A percentile compares a stretch with the other conserved stretches of the same genome.
These are phyloP conservation scores for Rhizopus microsporus DNA, from an alignment of 371 early-diverging fungal genomes.

Conservation along the genomic window DNA sequence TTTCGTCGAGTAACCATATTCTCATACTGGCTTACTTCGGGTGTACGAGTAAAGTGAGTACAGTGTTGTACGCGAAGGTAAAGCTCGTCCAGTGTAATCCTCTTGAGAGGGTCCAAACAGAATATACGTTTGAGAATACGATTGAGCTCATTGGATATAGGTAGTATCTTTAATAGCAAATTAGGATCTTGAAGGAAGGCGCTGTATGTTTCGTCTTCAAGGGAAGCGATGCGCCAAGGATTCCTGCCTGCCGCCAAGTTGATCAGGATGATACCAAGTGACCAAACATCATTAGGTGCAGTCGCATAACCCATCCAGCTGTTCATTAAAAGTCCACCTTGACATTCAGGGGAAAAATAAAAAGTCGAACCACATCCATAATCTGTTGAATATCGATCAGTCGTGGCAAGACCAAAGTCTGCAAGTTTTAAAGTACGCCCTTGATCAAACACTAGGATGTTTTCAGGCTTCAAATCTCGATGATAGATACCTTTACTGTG, in stretches of 20 bases:
- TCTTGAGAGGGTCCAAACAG: conserved; percentile 65
- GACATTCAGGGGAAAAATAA: conserved; percentile 94
- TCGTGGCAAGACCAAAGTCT: conserved; percentile 94
- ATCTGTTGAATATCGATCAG: conserved; percentile 69
- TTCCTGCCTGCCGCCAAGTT: conserved; percentile 77
- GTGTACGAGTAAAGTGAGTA: conserved; percentile 55
- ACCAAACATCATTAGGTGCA: conserved; percentile 84
- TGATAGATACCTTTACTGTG: conserved; percentile 65
- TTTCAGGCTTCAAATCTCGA: conserved; percentile 79
- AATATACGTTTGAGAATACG: conserved; percentile 75
- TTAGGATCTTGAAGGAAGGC: conserved; percentile 63
- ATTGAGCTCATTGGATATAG: conserved; percentile 72
- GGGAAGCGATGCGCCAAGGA: conserved; percentile 79
- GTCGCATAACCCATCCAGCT: conserved; percentile 56
- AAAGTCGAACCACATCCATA: conserved; percentile 91
- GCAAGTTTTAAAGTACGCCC: conserved; percentile 75
- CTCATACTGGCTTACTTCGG: conserved; percentile 31
- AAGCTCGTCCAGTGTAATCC: conserved; percentile 72
- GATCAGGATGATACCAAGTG: conserved; percentile 82
- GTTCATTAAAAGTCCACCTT: conserved; percentile 58
- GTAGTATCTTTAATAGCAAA: conserved; percentile 64
- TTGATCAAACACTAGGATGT: conserved; percentile 55
- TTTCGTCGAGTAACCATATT: conserved; percentile 11
- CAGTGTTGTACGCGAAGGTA: conserved; percentile 58
- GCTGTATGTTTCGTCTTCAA: conserved; percentile 73